phyloP scores from a whole-genome alignment of 139 green algal species.

The Diplosphaera chodatii region DNA sequence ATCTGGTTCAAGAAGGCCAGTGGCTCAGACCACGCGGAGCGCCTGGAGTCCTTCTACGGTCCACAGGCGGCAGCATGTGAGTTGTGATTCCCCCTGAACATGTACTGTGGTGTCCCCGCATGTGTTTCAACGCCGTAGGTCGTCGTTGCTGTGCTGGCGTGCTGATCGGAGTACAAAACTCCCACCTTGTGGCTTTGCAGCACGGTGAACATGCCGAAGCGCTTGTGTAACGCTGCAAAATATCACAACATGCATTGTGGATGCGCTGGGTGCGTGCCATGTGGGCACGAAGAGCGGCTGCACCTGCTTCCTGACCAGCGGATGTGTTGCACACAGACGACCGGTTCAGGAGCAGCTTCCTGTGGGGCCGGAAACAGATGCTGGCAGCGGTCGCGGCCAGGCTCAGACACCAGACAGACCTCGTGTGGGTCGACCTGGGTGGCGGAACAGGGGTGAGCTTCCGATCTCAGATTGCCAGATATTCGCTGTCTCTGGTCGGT shows the following conservation, averaged over 20 bases:
- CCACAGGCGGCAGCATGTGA: slow-evolving; percentile 70
- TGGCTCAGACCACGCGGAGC: slow-evolving; percentile 58
- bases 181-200: no score
- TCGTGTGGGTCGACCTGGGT: slow-evolving; percentile 93
- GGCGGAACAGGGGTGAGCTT: slow-evolving; percentile 77
- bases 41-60: slow-evolving; percentile 82
- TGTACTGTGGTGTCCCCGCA: background rate
- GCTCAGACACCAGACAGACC: slow-evolving; percentile 46
- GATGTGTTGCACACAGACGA: slow-evolving; percentile 72
- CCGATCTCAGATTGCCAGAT: no score
- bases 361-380: slow-evolving; percentile 89
- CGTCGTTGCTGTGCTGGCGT: no score
- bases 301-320: background rate
- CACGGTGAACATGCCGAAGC: no score
- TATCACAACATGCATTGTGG: no score
- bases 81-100: background rate
- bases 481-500: background rate
- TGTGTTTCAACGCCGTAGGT: no score
- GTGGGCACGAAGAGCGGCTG: background rate
- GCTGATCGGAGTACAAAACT: no score
- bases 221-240: no score
- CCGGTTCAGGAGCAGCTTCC: slow-evolving; percentile 84
- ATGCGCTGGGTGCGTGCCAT: no score
- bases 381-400: slow-evolving; percentile 82
- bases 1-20: slow-evolving; percentile 79